phyloP scores from a whole-genome alignment of 2,329 filamentous ascomycete species.

The Fusarium musae region DNA sequence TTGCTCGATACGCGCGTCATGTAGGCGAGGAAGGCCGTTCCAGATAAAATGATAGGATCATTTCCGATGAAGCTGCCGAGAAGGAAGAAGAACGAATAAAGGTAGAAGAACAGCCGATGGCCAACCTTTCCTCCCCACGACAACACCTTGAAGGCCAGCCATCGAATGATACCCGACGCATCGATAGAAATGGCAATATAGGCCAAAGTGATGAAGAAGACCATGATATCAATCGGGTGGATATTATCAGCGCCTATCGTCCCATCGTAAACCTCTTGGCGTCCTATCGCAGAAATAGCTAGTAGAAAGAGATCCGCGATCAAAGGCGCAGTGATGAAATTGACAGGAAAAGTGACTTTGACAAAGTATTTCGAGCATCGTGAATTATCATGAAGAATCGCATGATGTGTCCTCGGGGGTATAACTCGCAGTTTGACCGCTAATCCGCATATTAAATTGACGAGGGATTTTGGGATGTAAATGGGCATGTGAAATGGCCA shows the following conservation, averaged over 20 bases:
- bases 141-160: constrained; percentile 75
- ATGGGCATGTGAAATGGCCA: constrained; percentile 75
- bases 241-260: constrained; percentile 74
- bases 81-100: constrained; percentile 77
- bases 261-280: constrained; percentile 74
- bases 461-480: constrained; percentile 64
- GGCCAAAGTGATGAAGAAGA: constrained; percentile 77
- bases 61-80: constrained; percentile 78
- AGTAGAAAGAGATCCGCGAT: constrained; percentile 78
- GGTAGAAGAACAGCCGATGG: constrained; percentile 75
- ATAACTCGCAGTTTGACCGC: constrained; percentile 61
- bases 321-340: constrained; percentile 76
- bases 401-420: constrained; percentile 50
- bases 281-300: constrained; percentile 74
- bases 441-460: constrained; percentile 55
- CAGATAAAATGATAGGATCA: constrained; percentile 79
- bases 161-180: constrained; percentile 78
- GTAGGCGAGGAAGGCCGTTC: constrained; percentile 79
- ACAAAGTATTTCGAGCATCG: constrained; percentile 55
- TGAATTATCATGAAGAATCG: constrained; percentile 26
- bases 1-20: constrained; percentile 81
- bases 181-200: constrained; percentile 84
- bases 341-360: constrained; percentile 69
- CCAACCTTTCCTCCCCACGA: constrained; percentile 75
- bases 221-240: constrained; percentile 77